Evolutionary conservation across 106 monocot species (phyloP).

Genomic region (Xerophyta viscosa): DNA sequence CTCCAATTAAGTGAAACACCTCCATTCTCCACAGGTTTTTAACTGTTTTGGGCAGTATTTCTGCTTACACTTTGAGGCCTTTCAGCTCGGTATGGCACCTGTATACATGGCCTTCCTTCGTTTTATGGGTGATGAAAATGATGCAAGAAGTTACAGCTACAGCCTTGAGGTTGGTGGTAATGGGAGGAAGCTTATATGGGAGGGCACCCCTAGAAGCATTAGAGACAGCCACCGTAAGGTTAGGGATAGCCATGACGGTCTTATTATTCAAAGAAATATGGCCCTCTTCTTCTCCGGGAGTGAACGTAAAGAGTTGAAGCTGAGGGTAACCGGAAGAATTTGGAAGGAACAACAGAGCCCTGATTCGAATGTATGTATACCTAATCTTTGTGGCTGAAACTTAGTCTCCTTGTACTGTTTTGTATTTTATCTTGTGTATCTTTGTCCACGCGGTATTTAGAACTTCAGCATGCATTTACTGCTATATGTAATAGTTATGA

Average conservation of each 20-base stretch:
- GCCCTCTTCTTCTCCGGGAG: slow-evolving; percentile 84
- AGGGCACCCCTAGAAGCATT: slow-evolving; percentile 76
- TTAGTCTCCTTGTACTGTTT: too few species aligned
- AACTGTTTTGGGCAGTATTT: slow-evolving; percentile 89
- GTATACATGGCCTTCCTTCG: slow-evolving; percentile 91
- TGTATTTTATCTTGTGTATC: too few species aligned
- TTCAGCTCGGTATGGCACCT: slow-evolving; percentile 77
- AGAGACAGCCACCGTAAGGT: slow-evolving; percentile 81
- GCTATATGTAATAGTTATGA: too few species aligned
- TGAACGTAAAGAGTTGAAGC: slow-evolving; percentile 77
- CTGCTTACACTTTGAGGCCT: slow-evolving; percentile 84
- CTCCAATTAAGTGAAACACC: too few species aligned
- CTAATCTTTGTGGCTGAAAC: slow-evolving; percentile 62
- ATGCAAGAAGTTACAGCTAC: slow-evolving; percentile 60
- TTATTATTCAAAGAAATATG: slow-evolving; percentile 87
- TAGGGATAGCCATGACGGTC: slow-evolving; percentile 78
- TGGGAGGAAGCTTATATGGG: slow-evolving; percentile 77
- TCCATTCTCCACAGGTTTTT: slow-evolving; percentile 52
- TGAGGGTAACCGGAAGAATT: slow-evolving; percentile 76
- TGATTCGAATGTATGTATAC: slow-evolving; percentile 56
- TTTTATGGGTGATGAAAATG: slow-evolving; percentile 87
- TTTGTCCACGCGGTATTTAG: too few species aligned
- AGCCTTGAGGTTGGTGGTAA: slow-evolving; percentile 78
- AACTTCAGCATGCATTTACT: too few species aligned
- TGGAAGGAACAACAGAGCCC: slow-evolving; percentile 78